These are phyloP conservation scores for Cordyceps militaris DNA, from an alignment of 2,329 filamentous ascomycete genomes.

Conservation along the genomic window DNA sequence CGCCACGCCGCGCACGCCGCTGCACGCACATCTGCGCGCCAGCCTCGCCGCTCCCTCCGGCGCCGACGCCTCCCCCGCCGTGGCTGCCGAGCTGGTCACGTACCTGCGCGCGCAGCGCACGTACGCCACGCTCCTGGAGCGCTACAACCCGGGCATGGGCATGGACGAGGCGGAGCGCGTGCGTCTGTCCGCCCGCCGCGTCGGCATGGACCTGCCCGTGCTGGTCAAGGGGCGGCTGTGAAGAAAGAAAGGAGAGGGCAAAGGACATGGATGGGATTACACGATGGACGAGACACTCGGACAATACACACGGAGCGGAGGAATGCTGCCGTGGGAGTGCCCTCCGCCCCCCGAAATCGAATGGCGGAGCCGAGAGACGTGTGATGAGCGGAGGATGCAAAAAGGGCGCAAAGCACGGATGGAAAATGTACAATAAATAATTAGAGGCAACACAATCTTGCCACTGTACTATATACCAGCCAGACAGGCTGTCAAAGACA, in stretches of 20 bases:
- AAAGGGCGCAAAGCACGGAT: background rate
- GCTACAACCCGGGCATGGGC: conserved; percentile 89
- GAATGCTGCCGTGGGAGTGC: too few species aligned
- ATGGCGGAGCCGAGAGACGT: background rate
- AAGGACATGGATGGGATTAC: background rate
- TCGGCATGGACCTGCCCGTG: conserved; percentile 81
- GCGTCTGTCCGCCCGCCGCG: conserved; percentile 72
- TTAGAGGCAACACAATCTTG: background rate
- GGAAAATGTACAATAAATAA: conserved; percentile 2
- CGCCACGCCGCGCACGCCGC: conserved; percentile 51
- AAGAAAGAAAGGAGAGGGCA: background rate
- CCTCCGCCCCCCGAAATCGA: too few species aligned
- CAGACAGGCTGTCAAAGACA: background rate
- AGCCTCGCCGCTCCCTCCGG: conserved; percentile 43
- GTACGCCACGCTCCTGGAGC: conserved; percentile 74
- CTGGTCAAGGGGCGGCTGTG: conserved; percentile 36
- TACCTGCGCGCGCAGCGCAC: conserved; percentile 81
- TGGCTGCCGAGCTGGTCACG: conserved; percentile 70
- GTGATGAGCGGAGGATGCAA: background rate
- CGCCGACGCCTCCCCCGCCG: conserved; percentile 18
- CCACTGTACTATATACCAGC: conserved; percentile 6
- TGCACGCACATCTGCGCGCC: conserved; percentile 63
- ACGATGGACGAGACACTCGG: too few species aligned
- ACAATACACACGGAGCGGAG: too few species aligned
- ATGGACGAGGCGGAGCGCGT: conserved; percentile 83